Base-by-base conservation (phyloP, 139 green algal genomes). In the Chlorella sp. region DNA sequence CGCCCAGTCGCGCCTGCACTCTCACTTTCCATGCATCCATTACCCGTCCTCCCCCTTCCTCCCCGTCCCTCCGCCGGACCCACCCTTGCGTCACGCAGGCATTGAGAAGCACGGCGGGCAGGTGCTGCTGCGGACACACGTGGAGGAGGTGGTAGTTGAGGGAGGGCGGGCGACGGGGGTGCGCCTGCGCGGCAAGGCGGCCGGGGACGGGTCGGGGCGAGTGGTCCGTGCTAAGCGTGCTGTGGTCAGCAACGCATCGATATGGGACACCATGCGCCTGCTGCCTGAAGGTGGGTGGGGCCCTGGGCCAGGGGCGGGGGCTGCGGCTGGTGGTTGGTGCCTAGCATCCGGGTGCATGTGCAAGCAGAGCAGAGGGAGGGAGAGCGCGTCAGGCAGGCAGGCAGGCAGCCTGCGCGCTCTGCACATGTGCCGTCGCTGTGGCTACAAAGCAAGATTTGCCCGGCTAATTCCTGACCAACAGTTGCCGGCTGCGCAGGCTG, bases 201-300 rank as follows among this genome's bases (percentile, higher is more conserved):
- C 36, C 12, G 40, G 66, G 28, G 16, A 16, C 15, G 34, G 84
- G 28, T 19, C 84, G 12, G 84, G n/a, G 39, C 34, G 34, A 3
- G 68, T 88, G 7, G 64, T 93, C 48, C 66, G 39, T 0, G 95
- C 96, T 0, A 80, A 80, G 2, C 95, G 94, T 42, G 96, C 95
- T 0, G 97, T 99, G 40, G 90, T 99, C 21, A 95, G 87, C 91
- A 99, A 99, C 84, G 97, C 97, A 3, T 95, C 91, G 16, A 92
- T 97, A 36, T 99, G 97, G 97, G 96, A 99, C 93, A 99, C 96
- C 0, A 79, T 96, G n/a, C 86, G 86, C 22, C 93, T 99, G 81
- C 89, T 99, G 84, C 96, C 96, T 0, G 61, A 89, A 69, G 84
- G 84, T 88, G 9, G 9, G 48, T 61, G 34, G 82, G n/a, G n/a